Percentiles rank a stretch among this genome's conserved stretches.
phyloP scores from a whole-genome alignment of 106 monocot species.

The Vanilla planifolia region DNA sequence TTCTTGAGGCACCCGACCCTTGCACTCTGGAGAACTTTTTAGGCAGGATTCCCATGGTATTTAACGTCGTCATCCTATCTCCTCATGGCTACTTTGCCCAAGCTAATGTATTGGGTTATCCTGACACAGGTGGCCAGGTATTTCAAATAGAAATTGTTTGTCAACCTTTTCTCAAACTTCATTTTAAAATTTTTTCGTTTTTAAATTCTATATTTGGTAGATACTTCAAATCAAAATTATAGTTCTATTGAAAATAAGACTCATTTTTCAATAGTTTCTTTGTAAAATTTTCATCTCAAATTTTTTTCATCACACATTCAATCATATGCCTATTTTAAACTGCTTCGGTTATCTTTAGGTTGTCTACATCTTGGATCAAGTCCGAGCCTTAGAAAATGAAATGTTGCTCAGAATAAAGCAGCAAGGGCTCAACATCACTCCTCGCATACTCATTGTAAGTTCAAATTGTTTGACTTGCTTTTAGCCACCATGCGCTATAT shows the following conservation, averaged over 20 bases:
- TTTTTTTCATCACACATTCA: too few species aligned
- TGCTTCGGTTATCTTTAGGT: slow-evolving; percentile 19
- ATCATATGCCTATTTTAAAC: too few species aligned
- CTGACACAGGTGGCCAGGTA: slow-evolving; percentile 83
- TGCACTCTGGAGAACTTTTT: slow-evolving; percentile 49
- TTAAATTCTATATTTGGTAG: neutral
- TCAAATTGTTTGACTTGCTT: neutral
- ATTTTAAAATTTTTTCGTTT: neutral
- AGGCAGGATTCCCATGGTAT: slow-evolving; percentile 46
- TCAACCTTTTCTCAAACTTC: neutral
- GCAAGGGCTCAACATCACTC: slow-evolving; percentile 78
- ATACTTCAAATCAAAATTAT: too few species aligned
- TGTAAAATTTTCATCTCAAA: too few species aligned
- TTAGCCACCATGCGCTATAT: neutral
- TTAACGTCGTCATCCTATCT: slow-evolving; percentile 66
- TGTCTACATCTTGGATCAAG: slow-evolving; percentile 89
- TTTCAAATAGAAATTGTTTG: too few species aligned
- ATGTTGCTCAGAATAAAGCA: slow-evolving; percentile 86
- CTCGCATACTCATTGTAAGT: slow-evolving; percentile 69
- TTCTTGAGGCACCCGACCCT: slow-evolving; percentile 68
- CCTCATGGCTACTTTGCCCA: slow-evolving; percentile 81
- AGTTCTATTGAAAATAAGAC: too few species aligned
- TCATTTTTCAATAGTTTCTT: too few species aligned
- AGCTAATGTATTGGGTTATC: slow-evolving; percentile 61
- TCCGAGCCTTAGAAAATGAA: slow-evolving; percentile 65